Evolutionary conservation across 1,284 basidiomycete species (phyloP), one percentile per base, ranked within the genome.

Genomic region (Cryptococcus hybrid): DNA sequence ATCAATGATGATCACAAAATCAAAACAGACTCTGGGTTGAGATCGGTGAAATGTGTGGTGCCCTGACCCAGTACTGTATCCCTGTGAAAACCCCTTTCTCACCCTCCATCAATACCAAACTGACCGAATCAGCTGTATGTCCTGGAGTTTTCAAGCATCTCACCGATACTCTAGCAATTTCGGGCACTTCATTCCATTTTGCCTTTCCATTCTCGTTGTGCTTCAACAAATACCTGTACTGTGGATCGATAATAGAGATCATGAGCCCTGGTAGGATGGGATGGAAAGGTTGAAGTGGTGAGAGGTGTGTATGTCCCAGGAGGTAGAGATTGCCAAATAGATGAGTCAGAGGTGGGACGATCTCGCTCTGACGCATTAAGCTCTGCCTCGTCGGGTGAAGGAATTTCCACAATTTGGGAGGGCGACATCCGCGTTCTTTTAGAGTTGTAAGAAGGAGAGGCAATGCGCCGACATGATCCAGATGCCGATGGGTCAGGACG

Each of bases 1-100:
- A 24, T 24, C 24, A 24, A 24, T 24, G 24, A 24, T 24, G 24
- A 42, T 34, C 37, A 12, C 24, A 12, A 13, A 36, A 46, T 18
- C 18, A 40, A 54, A 24, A 15, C 58, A 89, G 82, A 61, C 80
- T 83, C 53, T n/a, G n/a, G 1, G 82, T 71, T 0, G 81, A 80
- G 84, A 69, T 96, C 89, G 66, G 90, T 89, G 70, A 98, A 97
- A 2, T 95, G 86, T 1, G 91, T 85, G 0, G 92, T 93, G 2
- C 93, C 92, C 63, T 92, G 86, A 0, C 95, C 94, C 24, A 98
- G 84, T 5, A 98, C 86, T 5, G 88, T 90, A 77, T 98, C 95
- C 0, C 91, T 0, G 92, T 94, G 78, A 95, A 89, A 30, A 94
- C 81, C 1, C 84, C 86, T 44, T 81, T 68, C 71, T 74, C 89